Evolutionary conservation across 2,329 filamentous ascomycete species (phyloP).

Genomic region (Capronia americana): DNA sequence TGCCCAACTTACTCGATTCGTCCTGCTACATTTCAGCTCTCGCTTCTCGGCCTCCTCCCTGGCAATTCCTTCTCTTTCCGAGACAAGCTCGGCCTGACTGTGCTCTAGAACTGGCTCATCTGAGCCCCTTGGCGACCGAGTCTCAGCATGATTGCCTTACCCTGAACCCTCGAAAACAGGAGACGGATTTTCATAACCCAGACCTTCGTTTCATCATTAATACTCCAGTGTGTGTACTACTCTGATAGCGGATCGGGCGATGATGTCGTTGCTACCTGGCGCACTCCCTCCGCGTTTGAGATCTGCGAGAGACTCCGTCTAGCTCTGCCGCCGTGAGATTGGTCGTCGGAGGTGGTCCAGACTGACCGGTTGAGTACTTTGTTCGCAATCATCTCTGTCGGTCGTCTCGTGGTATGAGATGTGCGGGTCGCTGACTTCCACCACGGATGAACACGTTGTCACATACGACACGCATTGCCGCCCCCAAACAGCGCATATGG

Average conservation of each 20-base stretch:
- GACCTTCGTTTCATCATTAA: neutral
- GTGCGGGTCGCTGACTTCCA: too few relatives aligned
- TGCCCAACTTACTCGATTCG: neutral
- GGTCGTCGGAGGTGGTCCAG: too few relatives aligned
- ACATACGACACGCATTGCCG: too few relatives aligned
- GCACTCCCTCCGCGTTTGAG: neutral
- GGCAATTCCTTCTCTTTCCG: too few relatives aligned
- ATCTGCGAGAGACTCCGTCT: neutral
- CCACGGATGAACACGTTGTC: too few relatives aligned
- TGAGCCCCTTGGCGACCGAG: neutral
- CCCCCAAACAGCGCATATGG: too few relatives aligned
- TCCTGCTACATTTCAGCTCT: neutral
- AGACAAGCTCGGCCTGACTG: neutral
- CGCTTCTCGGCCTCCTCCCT: neutral
- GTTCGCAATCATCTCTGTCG: too few relatives aligned
- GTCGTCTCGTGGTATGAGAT: too few relatives aligned
- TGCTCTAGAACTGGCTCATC: neutral
- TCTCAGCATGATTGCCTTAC: neutral
- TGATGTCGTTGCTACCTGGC: neutral
- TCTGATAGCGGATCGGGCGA: neutral
- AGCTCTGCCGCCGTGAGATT: neutral
- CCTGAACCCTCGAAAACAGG: too few relatives aligned
- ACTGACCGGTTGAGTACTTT: too few relatives aligned
- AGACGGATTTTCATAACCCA: neutral
- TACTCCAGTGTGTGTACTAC: neutral